A percentile compares a stretch with the other conserved stretches of the same genome.
These are phyloP conservation scores for Dovyalis caffra DNA, from an alignment of 345 rosid genomes.

Conservation along the genomic window DNA sequence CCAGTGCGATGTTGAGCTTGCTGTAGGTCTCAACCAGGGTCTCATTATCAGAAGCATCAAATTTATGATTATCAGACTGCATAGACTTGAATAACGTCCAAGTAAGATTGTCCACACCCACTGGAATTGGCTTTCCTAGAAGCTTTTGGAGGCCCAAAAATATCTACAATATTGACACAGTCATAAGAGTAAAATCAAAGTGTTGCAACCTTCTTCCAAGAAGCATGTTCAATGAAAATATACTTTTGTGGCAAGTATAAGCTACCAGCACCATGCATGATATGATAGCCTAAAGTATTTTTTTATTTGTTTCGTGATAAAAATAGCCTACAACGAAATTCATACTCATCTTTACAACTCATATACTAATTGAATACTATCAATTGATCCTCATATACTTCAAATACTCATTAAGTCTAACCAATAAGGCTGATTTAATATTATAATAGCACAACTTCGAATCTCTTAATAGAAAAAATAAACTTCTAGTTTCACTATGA, in stretches of 20 bases:
- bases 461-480: not conserved
- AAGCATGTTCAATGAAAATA: not conserved
- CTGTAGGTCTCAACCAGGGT: constrained; percentile 46
- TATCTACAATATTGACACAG: constrained; percentile 45
- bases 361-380: not conserved
- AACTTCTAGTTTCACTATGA: not conserved
- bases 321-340: not conserved
- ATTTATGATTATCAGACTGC: constrained; percentile 25
- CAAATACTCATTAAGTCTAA: not conserved
- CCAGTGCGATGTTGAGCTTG: constrained; percentile 68
- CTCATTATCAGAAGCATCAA: constrained; percentile 37
- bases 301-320: too few relatives aligned
- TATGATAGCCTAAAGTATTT: not conserved
- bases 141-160: constrained; percentile 53
- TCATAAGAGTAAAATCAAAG: constrained; percentile 11
- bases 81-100: constrained; percentile 60
- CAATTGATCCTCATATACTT: not conserved
- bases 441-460: not conserved
- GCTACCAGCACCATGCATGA: not conserved
- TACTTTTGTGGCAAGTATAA: not conserved
- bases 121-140: constrained; percentile 56
- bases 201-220: not conserved
- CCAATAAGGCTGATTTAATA: not conserved
- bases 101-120: constrained; percentile 59
- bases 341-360: not conserved